These are phyloP conservation scores for Pyrus hybrid DNA, from an alignment of 331 rosid genomes.

Conservation along the genomic window DNA sequence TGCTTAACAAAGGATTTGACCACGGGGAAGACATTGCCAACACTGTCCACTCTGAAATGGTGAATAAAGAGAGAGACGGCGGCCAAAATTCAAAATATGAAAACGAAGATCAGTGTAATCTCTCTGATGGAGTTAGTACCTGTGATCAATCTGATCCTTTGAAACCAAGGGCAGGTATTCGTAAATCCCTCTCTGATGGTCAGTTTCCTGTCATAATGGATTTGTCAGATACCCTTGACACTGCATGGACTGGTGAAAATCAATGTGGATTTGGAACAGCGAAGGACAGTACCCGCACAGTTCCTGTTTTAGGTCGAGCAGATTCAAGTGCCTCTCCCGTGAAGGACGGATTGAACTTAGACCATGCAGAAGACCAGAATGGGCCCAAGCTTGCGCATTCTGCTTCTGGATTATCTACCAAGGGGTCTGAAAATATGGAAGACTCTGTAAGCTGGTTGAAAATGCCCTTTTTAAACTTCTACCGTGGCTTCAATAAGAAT, in stretches of 20 bases:
- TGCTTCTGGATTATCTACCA: conserved; percentile 24
- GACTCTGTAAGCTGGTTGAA: conserved; percentile 64
- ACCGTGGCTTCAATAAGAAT: conserved; percentile 56
- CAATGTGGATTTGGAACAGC: conserved; percentile 29
- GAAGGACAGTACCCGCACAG: conserved; percentile 23
- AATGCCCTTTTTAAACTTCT: conserved; percentile 68
- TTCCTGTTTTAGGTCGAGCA: conserved; percentile 29
- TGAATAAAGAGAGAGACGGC: conserved; percentile 25
- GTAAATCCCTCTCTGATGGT: conserved; percentile 61
- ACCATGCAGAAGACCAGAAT: conserved; percentile 44
- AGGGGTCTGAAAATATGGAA: conserved; percentile 49
- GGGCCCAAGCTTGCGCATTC: conserved; percentile 25
- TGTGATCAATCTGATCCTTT: conserved; percentile 24
- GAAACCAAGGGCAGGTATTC: conserved; percentile 29
- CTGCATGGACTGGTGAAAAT: conserved; percentile 68
- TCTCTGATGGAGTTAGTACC: conserved; percentile 17
- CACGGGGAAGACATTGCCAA: conserved; percentile 23
- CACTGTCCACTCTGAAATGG: conserved; percentile 21
- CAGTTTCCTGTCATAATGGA: conserved; percentile 34
- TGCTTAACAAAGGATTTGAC: conserved; percentile 22
- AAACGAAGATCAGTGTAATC: conserved; percentile 30
- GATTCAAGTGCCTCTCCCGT: conserved; percentile 22
- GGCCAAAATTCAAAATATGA: conserved; percentile 11
- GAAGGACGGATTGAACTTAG: conserved; percentile 23
- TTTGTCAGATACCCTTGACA: conserved; percentile 82